Percentiles rank a stretch among this genome's conserved stretches.
Evolutionary conservation across 1,139 yeast species (phyloP).

Genomic region (Taiozyma sp.): DNA sequence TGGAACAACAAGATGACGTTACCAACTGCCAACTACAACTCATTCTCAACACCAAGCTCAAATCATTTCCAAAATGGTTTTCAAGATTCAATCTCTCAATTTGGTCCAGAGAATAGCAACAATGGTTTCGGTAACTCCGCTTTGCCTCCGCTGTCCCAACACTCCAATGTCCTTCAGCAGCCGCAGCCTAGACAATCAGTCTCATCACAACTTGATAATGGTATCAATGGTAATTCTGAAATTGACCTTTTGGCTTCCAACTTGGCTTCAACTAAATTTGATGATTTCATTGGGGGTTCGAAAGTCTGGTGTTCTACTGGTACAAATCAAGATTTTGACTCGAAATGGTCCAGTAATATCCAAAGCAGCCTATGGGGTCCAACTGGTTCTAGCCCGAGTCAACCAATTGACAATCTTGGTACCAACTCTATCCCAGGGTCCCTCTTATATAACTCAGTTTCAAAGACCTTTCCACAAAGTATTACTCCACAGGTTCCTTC

Average conservation of each 20-base stretch:
- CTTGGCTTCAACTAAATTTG: constrained; percentile 3
- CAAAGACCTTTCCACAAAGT: neutral
- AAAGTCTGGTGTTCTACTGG: neutral
- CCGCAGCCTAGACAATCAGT: neutral
- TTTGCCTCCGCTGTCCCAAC: neutral
- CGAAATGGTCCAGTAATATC: neutral
- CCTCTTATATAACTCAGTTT: neutral
- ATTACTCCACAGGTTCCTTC: neutral
- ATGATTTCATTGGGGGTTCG: neutral
- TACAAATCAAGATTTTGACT: neutral
- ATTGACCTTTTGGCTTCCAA: constrained; percentile 6
- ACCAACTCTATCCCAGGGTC: neutral
- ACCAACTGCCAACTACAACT: neutral
- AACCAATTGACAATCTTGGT: neutral
- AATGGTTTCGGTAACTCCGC: neutral
- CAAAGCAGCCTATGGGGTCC: neutral
- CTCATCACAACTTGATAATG: neutral
- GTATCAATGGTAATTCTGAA: constrained; percentile 2
- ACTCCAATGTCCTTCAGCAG: neutral
- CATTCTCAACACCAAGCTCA: neutral
- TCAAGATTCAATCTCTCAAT: neutral
- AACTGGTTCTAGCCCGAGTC: neutral
- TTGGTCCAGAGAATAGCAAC: neutral
- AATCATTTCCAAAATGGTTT: neutral
- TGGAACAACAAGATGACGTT: constrained; percentile 1